Percentiles rank a stretch among this genome's conserved stretches.
phyloP scores from a whole-genome alignment of 345 rosid species.

The Populus ilicifolia region DNA sequence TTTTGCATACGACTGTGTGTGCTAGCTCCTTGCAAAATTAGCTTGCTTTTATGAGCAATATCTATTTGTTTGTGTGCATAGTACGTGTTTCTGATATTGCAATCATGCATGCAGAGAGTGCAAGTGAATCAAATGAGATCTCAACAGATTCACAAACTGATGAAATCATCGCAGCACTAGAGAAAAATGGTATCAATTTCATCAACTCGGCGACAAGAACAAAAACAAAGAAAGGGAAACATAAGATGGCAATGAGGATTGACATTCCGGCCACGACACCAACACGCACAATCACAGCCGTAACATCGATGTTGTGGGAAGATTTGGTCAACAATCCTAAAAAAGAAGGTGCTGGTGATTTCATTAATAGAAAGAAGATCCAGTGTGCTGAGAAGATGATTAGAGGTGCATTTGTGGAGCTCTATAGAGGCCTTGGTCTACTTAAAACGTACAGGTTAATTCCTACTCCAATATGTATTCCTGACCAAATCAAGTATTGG shows the following conservation, averaged over 20 bases:
- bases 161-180: slow-evolving; percentile 64
- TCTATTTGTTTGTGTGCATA: not conserved
- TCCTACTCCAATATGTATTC: not conserved
- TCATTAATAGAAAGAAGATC: slow-evolving; percentile 64
- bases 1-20: not conserved
- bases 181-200: slow-evolving; percentile 70
- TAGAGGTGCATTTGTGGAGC: slow-evolving; percentile 82
- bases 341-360: slow-evolving; percentile 51
- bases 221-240: slow-evolving; percentile 73
- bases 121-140: slow-evolving; percentile 33
- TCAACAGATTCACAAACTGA: slow-evolving; percentile 44
- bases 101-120: slow-evolving; percentile 34
- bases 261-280: slow-evolving; percentile 68
- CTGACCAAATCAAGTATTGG: not conserved
- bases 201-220: slow-evolving; percentile 55
- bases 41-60: too few species aligned
- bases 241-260: slow-evolving; percentile 67
- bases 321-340: slow-evolving; percentile 77
- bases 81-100: too few species aligned
- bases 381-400: slow-evolving; percentile 88
- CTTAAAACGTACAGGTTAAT: slow-evolving; percentile 67
- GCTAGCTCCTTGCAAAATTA: not conserved
- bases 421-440: slow-evolving; percentile 72
- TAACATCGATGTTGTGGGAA: slow-evolving; percentile 74
- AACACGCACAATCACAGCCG: slow-evolving; percentile 55